These are phyloP conservation scores for Elsinoe fawcettii DNA, from an alignment of 2,329 filamentous ascomycete species.

Conservation along the genomic window DNA sequence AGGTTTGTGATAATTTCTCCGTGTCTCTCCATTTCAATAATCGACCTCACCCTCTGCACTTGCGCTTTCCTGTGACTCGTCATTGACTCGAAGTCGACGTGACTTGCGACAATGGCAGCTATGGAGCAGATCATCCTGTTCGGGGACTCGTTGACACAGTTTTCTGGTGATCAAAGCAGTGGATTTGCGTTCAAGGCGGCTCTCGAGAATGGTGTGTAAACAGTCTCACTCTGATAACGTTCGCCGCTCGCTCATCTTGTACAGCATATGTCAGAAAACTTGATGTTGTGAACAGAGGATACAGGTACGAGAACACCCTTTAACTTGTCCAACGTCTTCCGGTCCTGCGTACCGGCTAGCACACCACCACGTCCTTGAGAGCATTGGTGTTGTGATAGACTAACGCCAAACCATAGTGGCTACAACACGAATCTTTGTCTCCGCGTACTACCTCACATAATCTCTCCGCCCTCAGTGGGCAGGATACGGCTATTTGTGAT, in stretches of 20 bases:
- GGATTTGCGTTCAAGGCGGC: slow-evolving; percentile 70
- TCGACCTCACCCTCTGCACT: background rate
- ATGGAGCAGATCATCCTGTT: slow-evolving; percentile 64
- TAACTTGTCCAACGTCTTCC: slow-evolving; percentile 12
- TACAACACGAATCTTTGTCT: slow-evolving; percentile 75
- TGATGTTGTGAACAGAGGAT: slow-evolving; percentile 82
- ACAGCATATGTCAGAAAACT: slow-evolving; percentile 66
- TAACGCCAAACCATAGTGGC: slow-evolving; percentile 44
- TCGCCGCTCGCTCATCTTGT: slow-evolving; percentile 3
- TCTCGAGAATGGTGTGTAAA: slow-evolving; percentile 56
- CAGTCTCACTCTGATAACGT: background rate
- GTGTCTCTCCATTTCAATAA: background rate
- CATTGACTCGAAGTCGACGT: background rate
- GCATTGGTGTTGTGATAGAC: too few species aligned
- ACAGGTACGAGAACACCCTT: slow-evolving; percentile 44
- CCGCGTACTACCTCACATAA: slow-evolving; percentile 58
- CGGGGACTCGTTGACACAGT: slow-evolving; percentile 81
- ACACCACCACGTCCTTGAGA: background rate
- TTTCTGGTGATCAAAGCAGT: slow-evolving; percentile 50
- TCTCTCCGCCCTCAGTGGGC: slow-evolving; percentile 56
- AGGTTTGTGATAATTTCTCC: slow-evolving; percentile 12
- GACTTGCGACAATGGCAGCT: background rate
- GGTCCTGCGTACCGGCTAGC: background rate
- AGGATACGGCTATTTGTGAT: slow-evolving; percentile 63
- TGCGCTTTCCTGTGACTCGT: too few species aligned